phyloP scores from a whole-genome alignment of 2,329 filamentous ascomycete genomes.

The Talaromyces piceae region DNA sequence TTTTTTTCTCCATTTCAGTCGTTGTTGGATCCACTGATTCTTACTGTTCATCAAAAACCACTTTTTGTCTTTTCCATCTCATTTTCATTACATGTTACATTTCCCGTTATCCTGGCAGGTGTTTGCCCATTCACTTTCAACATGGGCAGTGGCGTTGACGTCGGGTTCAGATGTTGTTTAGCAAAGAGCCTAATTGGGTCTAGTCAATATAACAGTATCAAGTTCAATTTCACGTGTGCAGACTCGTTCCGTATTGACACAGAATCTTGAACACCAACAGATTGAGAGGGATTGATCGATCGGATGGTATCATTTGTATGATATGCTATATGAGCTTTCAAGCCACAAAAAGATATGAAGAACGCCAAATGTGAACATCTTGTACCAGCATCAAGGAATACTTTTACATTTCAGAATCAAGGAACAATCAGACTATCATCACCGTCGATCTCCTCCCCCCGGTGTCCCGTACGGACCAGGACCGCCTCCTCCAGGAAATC shows the following conservation, averaged over 20 bases:
- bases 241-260: background rate
- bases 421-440: slow-evolving; percentile 4
- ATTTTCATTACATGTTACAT: background rate
- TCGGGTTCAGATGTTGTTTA: background rate
- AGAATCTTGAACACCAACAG: too few species aligned
- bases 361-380: background rate
- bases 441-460: slow-evolving; percentile 21
- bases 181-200: background rate
- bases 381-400: background rate
- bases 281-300: too few species aligned
- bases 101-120: background rate
- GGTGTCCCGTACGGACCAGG: slow-evolving; percentile 1
- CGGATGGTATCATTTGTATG: background rate
- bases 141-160: background rate
- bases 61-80: too few species aligned
- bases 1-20: slow-evolving; percentile 6
- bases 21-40: background rate
- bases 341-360: background rate
- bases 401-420: background rate
- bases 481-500: slow-evolving; percentile 15
- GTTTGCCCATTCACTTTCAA: background rate
- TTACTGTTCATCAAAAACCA: too few species aligned
- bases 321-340: background rate
- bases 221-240: background rate
- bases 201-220: background rate